Base-by-base conservation (phyloP, 495 filamentous ascomycete genomes). In the Pyrenula massariospora region DNA sequence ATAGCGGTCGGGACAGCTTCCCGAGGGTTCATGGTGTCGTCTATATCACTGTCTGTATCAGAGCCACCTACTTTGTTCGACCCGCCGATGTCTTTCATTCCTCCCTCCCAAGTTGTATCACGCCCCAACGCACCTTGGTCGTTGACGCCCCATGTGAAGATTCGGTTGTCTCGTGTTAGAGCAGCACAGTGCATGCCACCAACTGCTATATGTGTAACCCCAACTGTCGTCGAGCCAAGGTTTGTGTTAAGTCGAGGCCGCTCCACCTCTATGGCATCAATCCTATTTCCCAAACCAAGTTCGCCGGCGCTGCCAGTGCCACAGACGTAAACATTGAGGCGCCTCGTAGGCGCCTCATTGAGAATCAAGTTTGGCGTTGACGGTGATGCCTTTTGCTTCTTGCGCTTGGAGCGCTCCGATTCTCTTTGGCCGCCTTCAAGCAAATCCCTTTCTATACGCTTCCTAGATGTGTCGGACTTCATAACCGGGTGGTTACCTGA, bases 121-220 rank as follows among this genome's bases (percentile, higher is more conserved):
- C 84, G 71, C 24, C 84, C 84, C 52, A 87, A 72, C 0, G 84
- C 81, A 53, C 79, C 81, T 58, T 84, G 77, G 55, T 87, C 84
- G 63, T 87, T 87, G 55, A 86, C 84, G 51, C 84, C 84, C 84
- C 84, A 87, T 21, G 82, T 80, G 51, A 82, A 65, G 59, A 87
- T 78, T 59, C 78, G 72, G 64, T 81, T 82, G 66, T 84, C 80
- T 59, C 79, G 71, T 12, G 81, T 86, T 53, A 85, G 63, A 20
- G 81, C 84, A 31, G 78, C 67, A 50, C 68, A 72, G 65, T 87
- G 84, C 84, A 87, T 87, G 48, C 83, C 84, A 58, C 84, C 84
- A 49, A 75, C 69, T 53, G 77, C 82, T 24, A 87, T 58, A 54
- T 81, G 75, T 2, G 85, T 81, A 52, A 85, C 75, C 19, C 85